Conservation (phyloP, 495 filamentous ascomycete genomes). For the Talaromyces thailandensis region DNA sequence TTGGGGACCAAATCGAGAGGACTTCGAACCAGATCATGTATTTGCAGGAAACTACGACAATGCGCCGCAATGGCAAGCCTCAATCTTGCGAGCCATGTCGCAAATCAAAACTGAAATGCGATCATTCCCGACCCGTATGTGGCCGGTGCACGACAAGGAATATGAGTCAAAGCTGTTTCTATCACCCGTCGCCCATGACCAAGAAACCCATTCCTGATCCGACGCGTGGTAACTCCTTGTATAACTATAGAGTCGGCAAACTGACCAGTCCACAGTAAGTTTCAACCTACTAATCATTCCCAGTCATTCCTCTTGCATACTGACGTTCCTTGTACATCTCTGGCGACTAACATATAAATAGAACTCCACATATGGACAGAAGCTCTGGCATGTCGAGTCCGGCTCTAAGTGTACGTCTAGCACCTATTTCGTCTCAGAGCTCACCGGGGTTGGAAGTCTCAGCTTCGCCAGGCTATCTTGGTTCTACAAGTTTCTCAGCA, state of each 20-base stretch:
- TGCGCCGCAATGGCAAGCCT: conserved; percentile 34
- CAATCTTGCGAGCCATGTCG: conserved; percentile 46
- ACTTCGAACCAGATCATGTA: neutral
- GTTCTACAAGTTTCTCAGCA: conserved; percentile 41
- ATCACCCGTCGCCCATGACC: conserved; percentile 10
- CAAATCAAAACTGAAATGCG: conserved; percentile 42
- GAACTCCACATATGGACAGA: neutral
- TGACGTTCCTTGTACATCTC: neutral
- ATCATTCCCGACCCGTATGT: conserved; percentile 16
- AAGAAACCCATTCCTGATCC: conserved; percentile 14
- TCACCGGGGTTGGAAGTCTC: conserved; percentile 19
- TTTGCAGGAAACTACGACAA: conserved; percentile 2
- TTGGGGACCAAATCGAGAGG: neutral
- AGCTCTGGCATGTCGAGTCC: conserved; percentile 19
- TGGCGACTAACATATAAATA: neutral
- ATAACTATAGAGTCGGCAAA: conserved; percentile 2
- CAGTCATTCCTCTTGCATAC: neutral
- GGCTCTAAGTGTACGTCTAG: neutral
- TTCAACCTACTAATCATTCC: neutral
- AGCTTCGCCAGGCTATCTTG: conserved; percentile 35
- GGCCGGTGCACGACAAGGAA: conserved; percentile 1
- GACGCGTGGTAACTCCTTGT: neutral
- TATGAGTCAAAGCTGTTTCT: conserved; percentile 5
- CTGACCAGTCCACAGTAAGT: neutral
- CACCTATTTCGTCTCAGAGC: conserved; percentile 6